Conservation (phyloP, 495 filamentous ascomycete genomes). For the Penicillium maclennaniae region DNA sequence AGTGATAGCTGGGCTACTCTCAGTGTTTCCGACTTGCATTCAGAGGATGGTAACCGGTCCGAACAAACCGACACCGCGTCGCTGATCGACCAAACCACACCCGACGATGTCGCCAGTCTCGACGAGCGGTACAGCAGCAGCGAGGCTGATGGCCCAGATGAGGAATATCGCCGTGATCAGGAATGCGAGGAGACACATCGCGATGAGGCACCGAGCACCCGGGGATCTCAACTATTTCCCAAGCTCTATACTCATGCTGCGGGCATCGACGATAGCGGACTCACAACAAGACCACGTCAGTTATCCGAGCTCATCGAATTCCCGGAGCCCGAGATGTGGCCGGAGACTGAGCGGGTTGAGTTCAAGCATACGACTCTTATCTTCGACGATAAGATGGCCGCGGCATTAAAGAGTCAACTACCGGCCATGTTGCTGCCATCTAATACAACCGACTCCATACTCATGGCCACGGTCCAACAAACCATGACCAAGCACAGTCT, state of each 20-base stretch:
- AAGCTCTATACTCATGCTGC: conserved; percentile 33
- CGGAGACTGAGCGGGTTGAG: conserved; percentile 51
- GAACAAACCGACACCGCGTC: conserved; percentile 46
- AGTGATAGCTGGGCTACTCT: conserved; percentile 49
- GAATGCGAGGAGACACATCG: conserved; percentile 26
- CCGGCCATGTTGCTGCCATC: conserved; percentile 4
- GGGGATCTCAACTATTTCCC: conserved; percentile 40
- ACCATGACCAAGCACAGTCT: conserved; percentile 66
- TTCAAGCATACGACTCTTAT: conserved; percentile 61
- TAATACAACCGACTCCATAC: conserved; percentile 25
- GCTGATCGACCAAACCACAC: conserved; percentile 39
- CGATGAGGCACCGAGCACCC: conserved; percentile 28
- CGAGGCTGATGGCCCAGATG: conserved; percentile 25
- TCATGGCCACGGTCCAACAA: conserved; percentile 61
- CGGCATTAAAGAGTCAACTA: conserved; percentile 42
- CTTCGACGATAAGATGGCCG: conserved; percentile 50
- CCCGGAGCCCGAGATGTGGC: conserved; percentile 52
- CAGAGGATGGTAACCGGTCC: conserved; percentile 44
- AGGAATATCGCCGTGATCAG: conserved; percentile 22
- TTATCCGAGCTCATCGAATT: conserved; percentile 55
- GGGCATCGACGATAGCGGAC: conserved; percentile 41
- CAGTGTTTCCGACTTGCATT: conserved; percentile 43
- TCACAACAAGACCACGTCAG: conserved; percentile 39
- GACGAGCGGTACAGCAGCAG: conserved; percentile 41
- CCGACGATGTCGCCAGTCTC: conserved; percentile 48